Percentiles rank a stretch among this genome's conserved stretches.
phyloP scores from a whole-genome alignment of 306 rosid species.

The Trifolium dubium region DNA sequence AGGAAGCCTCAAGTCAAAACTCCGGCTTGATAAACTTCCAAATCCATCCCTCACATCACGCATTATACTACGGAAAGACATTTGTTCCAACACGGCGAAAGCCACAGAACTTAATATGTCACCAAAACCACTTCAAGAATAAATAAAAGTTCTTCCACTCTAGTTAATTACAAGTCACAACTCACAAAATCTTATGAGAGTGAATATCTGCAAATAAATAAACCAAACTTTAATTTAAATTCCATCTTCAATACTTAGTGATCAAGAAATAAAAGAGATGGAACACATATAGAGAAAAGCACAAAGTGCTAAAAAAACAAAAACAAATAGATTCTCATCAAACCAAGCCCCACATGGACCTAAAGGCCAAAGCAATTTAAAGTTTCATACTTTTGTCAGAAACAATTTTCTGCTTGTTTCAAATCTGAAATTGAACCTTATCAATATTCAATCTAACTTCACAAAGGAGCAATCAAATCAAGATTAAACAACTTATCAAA shows the following conservation, averaged over 20 bases:
- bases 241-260: constrained; percentile 50
- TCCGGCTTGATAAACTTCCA: constrained; percentile 88
- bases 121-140: constrained; percentile 33
- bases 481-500: constrained; percentile 20
- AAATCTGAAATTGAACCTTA: constrained; percentile 38
- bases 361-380: constrained; percentile 72
- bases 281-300: constrained; percentile 66
- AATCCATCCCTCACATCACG: constrained; percentile 95
- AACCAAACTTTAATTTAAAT: constrained; percentile 52
- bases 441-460: constrained; percentile 37
- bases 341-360: constrained; percentile 63
- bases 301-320: constrained; percentile 46
- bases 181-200: background rate
- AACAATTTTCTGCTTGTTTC: constrained; percentile 51
- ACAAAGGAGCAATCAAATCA: constrained; percentile 30
- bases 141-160: constrained; percentile 31
- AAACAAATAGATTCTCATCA: constrained; percentile 67
- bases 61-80: constrained; percentile 95
- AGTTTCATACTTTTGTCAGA: constrained; percentile 65
- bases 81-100: constrained; percentile 48
- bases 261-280: constrained; percentile 59
- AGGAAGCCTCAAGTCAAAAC: constrained; percentile 87
- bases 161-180: constrained; percentile 34
- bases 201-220: constrained; percentile 59
- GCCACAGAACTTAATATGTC: constrained; percentile 44